Evolutionary conservation across 495 filamentous ascomycete genomes (phyloP).

Genomic region (Penicillium egyptiacum): DNA sequence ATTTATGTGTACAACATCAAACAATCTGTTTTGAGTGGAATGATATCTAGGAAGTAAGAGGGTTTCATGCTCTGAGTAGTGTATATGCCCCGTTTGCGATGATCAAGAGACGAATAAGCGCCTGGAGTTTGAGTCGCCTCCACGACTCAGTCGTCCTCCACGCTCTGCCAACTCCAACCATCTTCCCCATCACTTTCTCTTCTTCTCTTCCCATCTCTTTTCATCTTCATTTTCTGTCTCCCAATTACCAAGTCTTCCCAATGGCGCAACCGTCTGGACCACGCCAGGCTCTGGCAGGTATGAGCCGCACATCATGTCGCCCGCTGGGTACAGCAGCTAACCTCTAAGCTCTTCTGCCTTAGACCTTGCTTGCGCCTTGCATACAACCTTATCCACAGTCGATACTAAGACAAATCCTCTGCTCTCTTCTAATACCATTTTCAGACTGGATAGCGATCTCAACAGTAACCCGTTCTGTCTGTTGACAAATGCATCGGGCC

Average conservation of each 20-base stretch:
- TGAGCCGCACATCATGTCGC: background rate
- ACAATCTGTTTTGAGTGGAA: background rate
- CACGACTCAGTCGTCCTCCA: background rate
- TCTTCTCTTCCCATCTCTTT: background rate
- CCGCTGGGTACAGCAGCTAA: background rate
- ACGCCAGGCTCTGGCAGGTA: background rate
- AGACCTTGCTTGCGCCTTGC: background rate
- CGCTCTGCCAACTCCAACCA: background rate
- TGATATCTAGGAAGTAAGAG: background rate
- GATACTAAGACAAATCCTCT: background rate
- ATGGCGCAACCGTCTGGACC: background rate
- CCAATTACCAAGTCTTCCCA: background rate
- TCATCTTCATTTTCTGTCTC: background rate
- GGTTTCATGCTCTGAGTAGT: conserved; percentile 10
- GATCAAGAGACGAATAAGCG: background rate
- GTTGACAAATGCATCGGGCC: background rate
- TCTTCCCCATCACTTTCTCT: background rate
- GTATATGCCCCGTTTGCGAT: background rate
- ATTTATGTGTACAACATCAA: conserved; percentile 11
- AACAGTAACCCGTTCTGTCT: background rate
- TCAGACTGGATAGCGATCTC: background rate
- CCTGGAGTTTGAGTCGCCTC: background rate
- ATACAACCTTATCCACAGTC: background rate
- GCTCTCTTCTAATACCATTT: background rate
- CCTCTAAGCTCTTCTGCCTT: background rate